Evolutionary conservation across 2,329 filamentous ascomycete genomes (phyloP), one percentile per base, ranked within the genome.

Genomic region (Sphaceloma murrayae): DNA sequence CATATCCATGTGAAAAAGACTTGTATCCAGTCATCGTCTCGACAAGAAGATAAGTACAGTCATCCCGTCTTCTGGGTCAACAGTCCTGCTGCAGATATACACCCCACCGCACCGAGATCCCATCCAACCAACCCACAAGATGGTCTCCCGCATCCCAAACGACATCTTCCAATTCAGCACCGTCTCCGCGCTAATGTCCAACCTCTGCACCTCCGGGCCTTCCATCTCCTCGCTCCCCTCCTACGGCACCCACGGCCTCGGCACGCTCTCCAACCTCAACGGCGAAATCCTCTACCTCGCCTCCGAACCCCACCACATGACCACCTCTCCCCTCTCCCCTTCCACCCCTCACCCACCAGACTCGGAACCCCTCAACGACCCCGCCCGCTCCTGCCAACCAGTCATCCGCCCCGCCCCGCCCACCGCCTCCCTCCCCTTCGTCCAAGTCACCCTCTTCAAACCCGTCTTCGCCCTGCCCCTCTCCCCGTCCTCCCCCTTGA

Each of bases 131-230:
- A 16, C 43, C 24, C 14, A 27, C 45, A 55, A 29, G 18, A 65
- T 65, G 63, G 56, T 58, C 34, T 55, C 53, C 44, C 60, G 61
- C 18, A 63, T 65, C 18, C 65, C 65, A 26, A 67, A 67, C 56
- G 65, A 67, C 51, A 62, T 67, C 49, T 67, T 64, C 50, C 65
- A 67, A 47, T 67, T 62, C 55, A 65, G 63, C 22, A 60, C 64
- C 16, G 53, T 52, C 21, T 54, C 60, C 8, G 65, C 65, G 16
- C 57, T 61, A 43, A 54, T 56, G 8, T 55, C 58, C 10, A 62
- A 62, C 10, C 61, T 66, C 38, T 58, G 53, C 26, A 55, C 52
- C 49, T 63, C 52, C 52, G 63, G 49, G 24, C 59, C 52, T 43
- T 61, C 49, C 17, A 56, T 48, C 16, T 53, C 58, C 9, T 61